Base-by-base conservation (phyloP, 768 basidiomycete genomes). In the Xanthoconium stramineum region DNA sequence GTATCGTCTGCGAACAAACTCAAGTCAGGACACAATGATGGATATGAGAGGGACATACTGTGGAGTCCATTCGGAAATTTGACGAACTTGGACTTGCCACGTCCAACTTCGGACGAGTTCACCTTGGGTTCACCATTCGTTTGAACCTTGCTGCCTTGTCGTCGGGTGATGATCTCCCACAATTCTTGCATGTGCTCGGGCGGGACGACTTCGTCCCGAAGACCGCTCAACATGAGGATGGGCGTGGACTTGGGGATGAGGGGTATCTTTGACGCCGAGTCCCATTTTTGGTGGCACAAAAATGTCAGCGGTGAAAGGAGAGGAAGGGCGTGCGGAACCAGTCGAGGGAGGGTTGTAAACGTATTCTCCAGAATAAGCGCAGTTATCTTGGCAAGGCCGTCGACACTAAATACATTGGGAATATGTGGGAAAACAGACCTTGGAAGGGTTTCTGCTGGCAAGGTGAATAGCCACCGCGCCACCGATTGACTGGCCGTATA, bases 341-440 rank as follows among this genome's bases (percentile, higher is more conserved):
- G 82, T 49, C 78, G 80, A 6, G 88, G 88, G 30, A 98, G 80
- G 40, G 89, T 92, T 35, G 88, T 83, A 71, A 97, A 97, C 0
- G 95, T 96, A 69, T 97, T 98, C 75, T 98, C 95, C 55, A 98
- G 78, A 53, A 98, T 82, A 15, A 97, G 78, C 1, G 87, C 94
- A 17, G 76, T 55, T 53, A 96, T 84, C 88, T 92, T 8, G 8
- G 8, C 33, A 49, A 40, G 29, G 11, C 10, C 11, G 10, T 20
- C 4, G 19, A 19, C 40, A 19, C 19, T 1, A 45, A 45, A 28
- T 17, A 15, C n/a, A 17, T 12, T n/a, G 6, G 19, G 29, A 5
- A 50, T 24, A 28, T 5, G 39, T n/a, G 30, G 33, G 17, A 42
- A 53, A 28, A 36, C 54, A 38, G 56, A 88, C 91, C 64, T 86